phyloP scores from a whole-genome alignment of 2,329 filamentous ascomycete genomes.

The Tympanopsis confertula region DNA sequence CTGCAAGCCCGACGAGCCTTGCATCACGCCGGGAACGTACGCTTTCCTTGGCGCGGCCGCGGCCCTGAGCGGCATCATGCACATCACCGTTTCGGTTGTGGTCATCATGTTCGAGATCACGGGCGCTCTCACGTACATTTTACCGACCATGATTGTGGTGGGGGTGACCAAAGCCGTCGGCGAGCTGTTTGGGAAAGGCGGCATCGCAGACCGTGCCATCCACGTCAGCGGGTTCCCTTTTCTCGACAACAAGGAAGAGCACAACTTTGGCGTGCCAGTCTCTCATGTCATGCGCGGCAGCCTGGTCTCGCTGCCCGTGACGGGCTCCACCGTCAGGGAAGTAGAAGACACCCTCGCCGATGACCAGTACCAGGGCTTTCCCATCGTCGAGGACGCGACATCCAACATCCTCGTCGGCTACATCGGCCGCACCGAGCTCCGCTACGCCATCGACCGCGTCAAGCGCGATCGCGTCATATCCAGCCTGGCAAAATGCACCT shows the following conservation, averaged over 20 bases:
- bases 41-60: slow-evolving; percentile 89
- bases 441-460: slow-evolving; percentile 76
- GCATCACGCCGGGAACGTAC: slow-evolving; percentile 94
- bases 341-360: slow-evolving; percentile 67
- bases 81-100: slow-evolving; percentile 89
- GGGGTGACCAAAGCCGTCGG: slow-evolving; percentile 90
- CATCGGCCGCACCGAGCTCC: slow-evolving; percentile 81
- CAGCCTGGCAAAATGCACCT: slow-evolving; percentile 62
- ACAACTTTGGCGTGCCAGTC: slow-evolving; percentile 89
- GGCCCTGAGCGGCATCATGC: slow-evolving; percentile 91
- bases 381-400: slow-evolving; percentile 66
- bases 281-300: slow-evolving; percentile 77
- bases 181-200: slow-evolving; percentile 85
- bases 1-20: slow-evolving; percentile 82
- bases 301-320: slow-evolving; percentile 61
- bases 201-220: slow-evolving; percentile 96
- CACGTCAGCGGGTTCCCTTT: slow-evolving; percentile 97
- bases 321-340: slow-evolving; percentile 63
- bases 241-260: slow-evolving; percentile 92
- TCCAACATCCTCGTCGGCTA: slow-evolving; percentile 74
- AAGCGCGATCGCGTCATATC: slow-evolving; percentile 54
- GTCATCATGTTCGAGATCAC: slow-evolving; percentile 99
- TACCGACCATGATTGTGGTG: slow-evolving; percentile 98
- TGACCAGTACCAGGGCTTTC: slow-evolving; percentile 84
- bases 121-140: slow-evolving; percentile 89